phyloP scores from a whole-genome alignment of 768 basidiomycete species.

The Chalciporus pseudorubinellus region DNA sequence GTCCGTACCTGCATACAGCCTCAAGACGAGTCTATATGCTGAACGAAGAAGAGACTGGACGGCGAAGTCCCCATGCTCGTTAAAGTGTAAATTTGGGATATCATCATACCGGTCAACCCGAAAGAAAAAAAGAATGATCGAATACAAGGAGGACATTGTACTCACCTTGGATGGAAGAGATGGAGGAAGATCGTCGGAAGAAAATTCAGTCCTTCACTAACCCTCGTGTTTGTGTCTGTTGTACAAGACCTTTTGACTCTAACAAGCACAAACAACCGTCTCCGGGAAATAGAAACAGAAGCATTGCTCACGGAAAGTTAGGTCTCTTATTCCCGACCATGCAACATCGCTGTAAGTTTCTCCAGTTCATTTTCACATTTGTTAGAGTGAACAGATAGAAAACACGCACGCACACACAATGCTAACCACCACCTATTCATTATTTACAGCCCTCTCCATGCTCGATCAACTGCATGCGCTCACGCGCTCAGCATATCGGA shows the following conservation, averaged over 20 bases:
- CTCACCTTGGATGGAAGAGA: conserved; percentile 14
- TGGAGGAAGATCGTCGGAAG: not conserved
- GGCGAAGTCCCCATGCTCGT: conserved; percentile 31
- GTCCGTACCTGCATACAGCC: conserved; percentile 34
- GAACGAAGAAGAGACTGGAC: conserved; percentile 36
- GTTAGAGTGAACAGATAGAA: not conserved
- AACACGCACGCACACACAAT: too few species aligned
- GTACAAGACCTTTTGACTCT: conserved; percentile 17
- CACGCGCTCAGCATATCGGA: conserved; percentile 2
- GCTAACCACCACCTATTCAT: not conserved
- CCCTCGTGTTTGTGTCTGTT: conserved; percentile 21
- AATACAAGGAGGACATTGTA: not conserved
- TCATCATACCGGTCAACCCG: conserved; percentile 24
- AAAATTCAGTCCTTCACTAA: not conserved
- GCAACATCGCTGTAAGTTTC: conserved; percentile 10
- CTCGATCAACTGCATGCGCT: conserved; percentile 4
- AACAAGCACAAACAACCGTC: conserved; percentile 32
- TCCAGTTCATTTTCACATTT: not conserved
- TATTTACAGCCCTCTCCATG: not conserved
- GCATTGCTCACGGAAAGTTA: not conserved
- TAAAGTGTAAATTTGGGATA: conserved; percentile 26
- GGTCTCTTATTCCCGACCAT: conserved; percentile 1
- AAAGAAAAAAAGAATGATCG: not conserved
- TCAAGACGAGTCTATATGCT: conserved; percentile 35
- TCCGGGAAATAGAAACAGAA: not conserved